phyloP scores from a whole-genome alignment of 1,284 basidiomycete species.

The Mixia osmundae region DNA sequence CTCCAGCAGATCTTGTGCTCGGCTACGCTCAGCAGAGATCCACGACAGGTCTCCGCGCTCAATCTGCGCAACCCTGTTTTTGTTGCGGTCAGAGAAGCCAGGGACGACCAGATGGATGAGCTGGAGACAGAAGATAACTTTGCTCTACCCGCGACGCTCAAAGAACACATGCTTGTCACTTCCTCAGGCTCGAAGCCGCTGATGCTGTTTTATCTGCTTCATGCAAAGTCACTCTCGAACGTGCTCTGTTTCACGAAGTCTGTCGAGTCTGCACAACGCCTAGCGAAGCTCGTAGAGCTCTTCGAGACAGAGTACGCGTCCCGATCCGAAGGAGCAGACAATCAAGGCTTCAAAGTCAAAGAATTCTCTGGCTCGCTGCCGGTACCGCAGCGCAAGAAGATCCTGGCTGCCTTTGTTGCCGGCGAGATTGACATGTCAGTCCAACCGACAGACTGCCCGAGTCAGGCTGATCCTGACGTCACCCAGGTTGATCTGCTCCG shows the following conservation, averaged over 20 bases:
- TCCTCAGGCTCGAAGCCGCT: conserved; percentile 65
- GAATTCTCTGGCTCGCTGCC: conserved; percentile 75
- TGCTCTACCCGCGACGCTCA: conserved; percentile 51
- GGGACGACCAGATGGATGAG: conserved; percentile 22
- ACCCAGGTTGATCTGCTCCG: conserved; percentile 75
- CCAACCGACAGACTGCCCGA: background rate
- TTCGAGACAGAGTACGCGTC: conserved; percentile 27
- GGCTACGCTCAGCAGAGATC: conserved; percentile 83
- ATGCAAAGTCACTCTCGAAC: conserved; percentile 34
- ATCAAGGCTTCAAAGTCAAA: conserved; percentile 28
- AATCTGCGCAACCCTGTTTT: conserved; percentile 62
- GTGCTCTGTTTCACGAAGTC: conserved; percentile 89
- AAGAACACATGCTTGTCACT: conserved; percentile 64
- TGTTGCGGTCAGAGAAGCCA: conserved; percentile 46
- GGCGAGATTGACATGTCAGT: conserved; percentile 62
- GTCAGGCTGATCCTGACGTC: background rate
- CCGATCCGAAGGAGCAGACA: conserved; percentile 12
- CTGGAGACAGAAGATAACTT: conserved; percentile 43
- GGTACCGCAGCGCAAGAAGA: conserved; percentile 42
- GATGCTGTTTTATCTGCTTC: conserved; percentile 64
- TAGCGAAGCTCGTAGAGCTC: conserved; percentile 58
- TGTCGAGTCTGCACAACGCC: conserved; percentile 62
- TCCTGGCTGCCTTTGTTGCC: conserved; percentile 56
- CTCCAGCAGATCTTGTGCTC: conserved; percentile 95
- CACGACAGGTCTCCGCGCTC: conserved; percentile 66